Conservation (phyloP, 202 grass and related monocot species). For the Panicum virgatum region DNA sequence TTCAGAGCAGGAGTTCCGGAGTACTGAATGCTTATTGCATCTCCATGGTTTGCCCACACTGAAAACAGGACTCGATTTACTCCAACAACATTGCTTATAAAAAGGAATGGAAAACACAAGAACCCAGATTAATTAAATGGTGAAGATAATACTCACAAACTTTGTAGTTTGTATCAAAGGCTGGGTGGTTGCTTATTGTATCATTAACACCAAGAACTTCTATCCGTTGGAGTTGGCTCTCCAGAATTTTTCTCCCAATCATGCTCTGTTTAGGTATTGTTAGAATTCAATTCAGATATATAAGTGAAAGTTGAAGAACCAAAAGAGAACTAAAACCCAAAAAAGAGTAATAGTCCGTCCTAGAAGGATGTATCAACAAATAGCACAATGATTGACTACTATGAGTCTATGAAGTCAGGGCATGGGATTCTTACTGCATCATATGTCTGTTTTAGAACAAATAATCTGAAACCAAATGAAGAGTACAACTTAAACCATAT, state of each 20-base stretch:
- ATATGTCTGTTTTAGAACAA: conserved; percentile 13
- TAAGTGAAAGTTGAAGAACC: background rate
- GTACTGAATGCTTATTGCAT: conserved; percentile 97
- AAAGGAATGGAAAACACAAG: background rate
- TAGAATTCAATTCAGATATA: conserved; percentile 38
- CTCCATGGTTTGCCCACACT: conserved; percentile 99
- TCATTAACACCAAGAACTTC: conserved; percentile 60
- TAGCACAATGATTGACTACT: background rate
- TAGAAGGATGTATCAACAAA: conserved; percentile 25
- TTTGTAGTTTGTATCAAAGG: conserved; percentile 83
- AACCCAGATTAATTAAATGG: background rate
- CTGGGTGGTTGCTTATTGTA: conserved; percentile 56
- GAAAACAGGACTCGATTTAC: conserved; percentile 24
- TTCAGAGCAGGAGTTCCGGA: conserved; percentile 95
- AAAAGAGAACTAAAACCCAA: background rate
- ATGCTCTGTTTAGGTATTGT: conserved; percentile 60
- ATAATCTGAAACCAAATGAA: background rate
- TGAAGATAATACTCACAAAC: conserved; percentile 59
- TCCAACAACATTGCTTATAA: conserved; percentile 23
- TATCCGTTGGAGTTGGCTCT: conserved; percentile 68
- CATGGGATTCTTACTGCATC: conserved; percentile 28
- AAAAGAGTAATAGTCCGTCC: conserved; percentile 1
- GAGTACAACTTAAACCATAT: conserved; percentile 22
- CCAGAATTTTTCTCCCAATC: conserved; percentile 85
- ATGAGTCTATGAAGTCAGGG: background rate